Base-by-base conservation (phyloP, 2,329 filamentous ascomycete genomes). In the Neonectria coccinea region DNA sequence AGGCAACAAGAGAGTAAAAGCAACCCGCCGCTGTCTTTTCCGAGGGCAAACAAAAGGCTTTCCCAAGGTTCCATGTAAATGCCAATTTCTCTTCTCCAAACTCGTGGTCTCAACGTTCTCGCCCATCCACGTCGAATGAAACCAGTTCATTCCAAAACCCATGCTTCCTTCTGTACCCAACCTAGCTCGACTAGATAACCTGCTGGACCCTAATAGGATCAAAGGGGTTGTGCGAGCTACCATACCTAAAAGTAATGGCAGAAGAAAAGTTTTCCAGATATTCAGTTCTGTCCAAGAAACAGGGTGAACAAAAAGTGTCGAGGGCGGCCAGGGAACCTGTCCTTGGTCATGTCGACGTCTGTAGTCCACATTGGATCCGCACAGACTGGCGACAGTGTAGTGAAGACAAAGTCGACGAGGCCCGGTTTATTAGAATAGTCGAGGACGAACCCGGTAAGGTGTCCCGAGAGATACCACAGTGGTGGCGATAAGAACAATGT, bases 21-120 rank as follows among this genome's bases (percentile, higher is more conserved):
- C 47, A 62, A 48, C 29, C 55, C 56, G 52, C 62, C 16, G 18
- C 44, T 63, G 44, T 52, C 45, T 50, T 65, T 53, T 59, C 47
- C 55, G 52, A 55, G 65, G 48, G 48, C 47, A 58, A 57, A 48
- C 51, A 58, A 55, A 54, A 65, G 14, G 42, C 36, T 52, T 59
- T 58, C 50, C 59, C 59, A 25, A 56, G 25, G 50, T 47, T 65
- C 67, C 68, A 42, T 71, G 60, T 64, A 63, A 69, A 72, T 64
- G 51, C 65, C 61, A 69, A 67, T 16, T 68, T 69, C 68, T 68
- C 55, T 45, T 64, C 60, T 63, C 69, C 69, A 62, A 63, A 44
- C 41, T 22, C 42, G 48, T 41, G 51, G 39, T 56, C 59, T 56
- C 41, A 41, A 45, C 55, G 22, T 54, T 48, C 50, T 54, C 65